Evolutionary conservation across 441 rosid genomes (phyloP).

Genomic region (Breynia disticha): DNA sequence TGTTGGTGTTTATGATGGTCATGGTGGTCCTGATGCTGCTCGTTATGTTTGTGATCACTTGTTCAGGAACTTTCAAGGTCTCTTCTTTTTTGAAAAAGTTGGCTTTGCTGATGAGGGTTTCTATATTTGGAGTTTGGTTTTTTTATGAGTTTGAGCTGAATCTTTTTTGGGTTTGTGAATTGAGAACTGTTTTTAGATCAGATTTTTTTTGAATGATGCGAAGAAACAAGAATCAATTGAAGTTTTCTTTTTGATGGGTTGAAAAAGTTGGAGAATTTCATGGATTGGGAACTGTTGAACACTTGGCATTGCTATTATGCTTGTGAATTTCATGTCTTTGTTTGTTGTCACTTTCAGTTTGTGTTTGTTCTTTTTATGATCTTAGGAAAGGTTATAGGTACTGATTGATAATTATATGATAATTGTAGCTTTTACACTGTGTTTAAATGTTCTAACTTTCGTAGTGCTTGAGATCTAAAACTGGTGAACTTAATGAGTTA

Average conservation of each 20-base stretch:
- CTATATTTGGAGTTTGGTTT: conserved; percentile 1
- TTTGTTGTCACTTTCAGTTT: background rate
- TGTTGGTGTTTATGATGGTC: conserved; percentile 89
- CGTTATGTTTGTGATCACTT: conserved; percentile 73
- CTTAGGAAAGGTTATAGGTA: conserved; percentile 1
- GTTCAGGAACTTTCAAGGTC: conserved; percentile 71
- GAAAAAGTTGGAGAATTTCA: background rate
- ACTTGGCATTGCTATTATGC: background rate
- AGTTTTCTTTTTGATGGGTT: conserved; percentile 1
- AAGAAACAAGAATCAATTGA: background rate
- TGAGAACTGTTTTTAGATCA: conserved; percentile 5
- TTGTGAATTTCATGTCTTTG: conserved; percentile 7
- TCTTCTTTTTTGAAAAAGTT: conserved; percentile 13
- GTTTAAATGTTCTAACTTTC: background rate
- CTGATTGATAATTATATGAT: conserved; percentile 4
- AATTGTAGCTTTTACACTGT: conserved; percentile 8
- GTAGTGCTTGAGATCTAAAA: background rate
- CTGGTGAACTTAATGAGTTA: too few relatives aligned
- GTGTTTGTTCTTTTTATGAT: conserved; percentile 2
- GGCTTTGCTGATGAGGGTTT: background rate
- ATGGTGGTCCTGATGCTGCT: conserved; percentile 82
- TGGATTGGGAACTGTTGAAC: conserved; percentile 6
- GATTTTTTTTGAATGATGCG: background rate
- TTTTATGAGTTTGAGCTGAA: conserved; percentile 10
- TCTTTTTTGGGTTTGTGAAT: conserved; percentile 4